Base-by-base conservation (phyloP, 257 asterid genomes). In the Lycium barbarum region DNA sequence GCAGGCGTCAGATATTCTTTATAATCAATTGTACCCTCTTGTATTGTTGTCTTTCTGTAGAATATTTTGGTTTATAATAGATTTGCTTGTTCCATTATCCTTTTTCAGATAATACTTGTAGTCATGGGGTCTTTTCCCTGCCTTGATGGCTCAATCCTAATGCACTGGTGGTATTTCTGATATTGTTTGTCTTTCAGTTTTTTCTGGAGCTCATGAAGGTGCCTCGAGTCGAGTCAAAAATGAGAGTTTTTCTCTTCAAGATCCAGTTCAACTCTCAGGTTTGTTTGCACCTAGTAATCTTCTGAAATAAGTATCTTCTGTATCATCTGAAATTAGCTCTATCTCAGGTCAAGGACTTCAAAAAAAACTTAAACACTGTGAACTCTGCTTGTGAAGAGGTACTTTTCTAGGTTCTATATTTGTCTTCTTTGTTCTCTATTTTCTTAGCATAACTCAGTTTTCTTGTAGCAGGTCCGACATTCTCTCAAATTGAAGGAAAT, bases 181-280 rank as follows among this genome's bases (percentile, higher is more conserved):
- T 78, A 78, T 47, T 73, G 85, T 84, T 71, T 63, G 72, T 86
- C 79, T 90, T 88, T 89, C 95, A 97, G 99, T 97, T 95, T 91
- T 97, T 97, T 88, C 86, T 97, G 91, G 99, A 97, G 96, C 93
- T 97, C 89, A 95, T 97, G 99, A 97, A 97, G 92, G 99, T 97
- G 86, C 99, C 99, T 61, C 93, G 99, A 49, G 99, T 97, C 80
- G 99, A 97, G 86, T 94, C 99, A 59, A 97, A 97, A 88, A 89
- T 97, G 47, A 91, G 98, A 88, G 99, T 97, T 86, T 97, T 97
- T 88, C 88, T 97, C 84, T 97, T 97, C 95, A 97, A 97, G 92
- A 97, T 94, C 90, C 99, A 95, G 86, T 97, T 97, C 89, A 95
- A 84, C 84, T 73, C 97, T 84, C 99, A 96, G 99, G 99, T 96